These are phyloP conservation scores for Boletus huronensis DNA, from an alignment of 768 basidiomycete genomes.

Conservation along the genomic window DNA sequence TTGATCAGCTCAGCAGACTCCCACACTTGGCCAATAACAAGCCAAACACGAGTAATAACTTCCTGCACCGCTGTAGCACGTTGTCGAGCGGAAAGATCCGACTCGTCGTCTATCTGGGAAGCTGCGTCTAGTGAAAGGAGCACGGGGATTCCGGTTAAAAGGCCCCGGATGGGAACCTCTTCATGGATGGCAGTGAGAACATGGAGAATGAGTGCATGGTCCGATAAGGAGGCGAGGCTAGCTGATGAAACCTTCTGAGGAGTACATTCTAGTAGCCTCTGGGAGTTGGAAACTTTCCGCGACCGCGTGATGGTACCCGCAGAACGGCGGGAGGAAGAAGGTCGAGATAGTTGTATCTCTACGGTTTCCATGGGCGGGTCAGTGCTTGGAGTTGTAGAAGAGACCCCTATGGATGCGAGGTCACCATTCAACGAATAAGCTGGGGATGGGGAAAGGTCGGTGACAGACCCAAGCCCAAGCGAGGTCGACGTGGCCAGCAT, in stretches of 20 bases:
- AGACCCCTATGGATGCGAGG: constrained; percentile 25
- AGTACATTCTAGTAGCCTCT: constrained; percentile 48
- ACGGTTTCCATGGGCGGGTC: constrained; percentile 18
- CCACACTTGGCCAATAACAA: constrained; percentile 69
- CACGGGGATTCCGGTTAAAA: constrained; percentile 84
- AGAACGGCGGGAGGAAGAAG: constrained; percentile 46
- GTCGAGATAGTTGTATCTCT: constrained; percentile 29
- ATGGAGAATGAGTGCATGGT: constrained; percentile 69
- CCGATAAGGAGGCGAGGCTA: constrained; percentile 60
- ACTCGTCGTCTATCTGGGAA: constrained; percentile 40
- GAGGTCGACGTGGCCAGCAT: constrained; percentile 70
- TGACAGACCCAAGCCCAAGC: constrained; percentile 55
- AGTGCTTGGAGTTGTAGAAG: constrained; percentile 33
- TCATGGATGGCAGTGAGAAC: constrained; percentile 67
- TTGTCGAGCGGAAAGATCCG: constrained; percentile 37
- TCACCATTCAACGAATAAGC: constrained; percentile 36
- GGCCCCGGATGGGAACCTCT: constrained; percentile 67
- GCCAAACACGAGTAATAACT: constrained; percentile 63
- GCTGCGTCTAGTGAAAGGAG: constrained; percentile 67
- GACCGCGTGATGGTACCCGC: constrained; percentile 47
- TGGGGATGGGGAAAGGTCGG: constrained; percentile 40
- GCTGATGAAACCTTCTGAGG: constrained; percentile 42
- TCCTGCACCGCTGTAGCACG: constrained; percentile 58
- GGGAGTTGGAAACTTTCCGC: constrained; percentile 55
- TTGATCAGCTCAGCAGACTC: constrained; percentile 50